Evolutionary conservation across 2,329 filamentous ascomycete species (phyloP).

Genomic region (Cercospora nicotianae): DNA sequence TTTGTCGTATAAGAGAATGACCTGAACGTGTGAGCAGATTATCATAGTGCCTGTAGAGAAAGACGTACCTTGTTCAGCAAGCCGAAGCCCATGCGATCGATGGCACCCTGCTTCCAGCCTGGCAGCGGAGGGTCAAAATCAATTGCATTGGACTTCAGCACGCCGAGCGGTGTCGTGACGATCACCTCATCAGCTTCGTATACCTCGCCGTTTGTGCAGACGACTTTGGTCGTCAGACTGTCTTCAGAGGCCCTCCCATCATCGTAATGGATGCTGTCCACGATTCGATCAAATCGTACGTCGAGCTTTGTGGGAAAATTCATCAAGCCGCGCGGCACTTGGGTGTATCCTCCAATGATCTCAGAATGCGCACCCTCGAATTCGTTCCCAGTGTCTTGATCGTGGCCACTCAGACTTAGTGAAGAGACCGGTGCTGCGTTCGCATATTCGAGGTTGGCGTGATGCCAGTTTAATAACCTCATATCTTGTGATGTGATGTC

Average conservation of each 20-base stretch:
- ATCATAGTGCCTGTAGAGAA: background rate
- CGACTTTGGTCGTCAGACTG: constrained; percentile 58
- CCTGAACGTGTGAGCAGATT: constrained; percentile 36
- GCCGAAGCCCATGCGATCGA: constrained; percentile 84
- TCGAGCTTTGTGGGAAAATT: constrained; percentile 74
- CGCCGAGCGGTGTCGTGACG: constrained; percentile 84
- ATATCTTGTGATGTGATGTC: constrained; percentile 84
- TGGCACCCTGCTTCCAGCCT: constrained; percentile 76
- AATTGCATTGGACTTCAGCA: constrained; percentile 79
- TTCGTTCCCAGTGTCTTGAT: constrained; percentile 96
- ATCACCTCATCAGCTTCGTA: constrained; percentile 90
- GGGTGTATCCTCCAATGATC: constrained; percentile 90
- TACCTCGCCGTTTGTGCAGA: constrained; percentile 73
- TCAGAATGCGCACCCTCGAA: constrained; percentile 95
- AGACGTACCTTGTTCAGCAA: constrained; percentile 76
- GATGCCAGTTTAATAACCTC: constrained; percentile 93
- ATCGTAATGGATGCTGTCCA: constrained; percentile 69
- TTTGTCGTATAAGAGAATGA: constrained; percentile 83
- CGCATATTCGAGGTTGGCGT: constrained; percentile 96
- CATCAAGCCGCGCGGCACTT: constrained; percentile 83
- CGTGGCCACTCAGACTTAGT: constrained; percentile 88
- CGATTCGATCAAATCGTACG: constrained; percentile 70
- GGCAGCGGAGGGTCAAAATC: constrained; percentile 91
- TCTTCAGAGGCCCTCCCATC: constrained; percentile 31
- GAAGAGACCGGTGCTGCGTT: constrained; percentile 87